Conservation (phyloP, 2,329 filamentous ascomycete genomes). For the Phaeomoniella chlamydospora region DNA sequence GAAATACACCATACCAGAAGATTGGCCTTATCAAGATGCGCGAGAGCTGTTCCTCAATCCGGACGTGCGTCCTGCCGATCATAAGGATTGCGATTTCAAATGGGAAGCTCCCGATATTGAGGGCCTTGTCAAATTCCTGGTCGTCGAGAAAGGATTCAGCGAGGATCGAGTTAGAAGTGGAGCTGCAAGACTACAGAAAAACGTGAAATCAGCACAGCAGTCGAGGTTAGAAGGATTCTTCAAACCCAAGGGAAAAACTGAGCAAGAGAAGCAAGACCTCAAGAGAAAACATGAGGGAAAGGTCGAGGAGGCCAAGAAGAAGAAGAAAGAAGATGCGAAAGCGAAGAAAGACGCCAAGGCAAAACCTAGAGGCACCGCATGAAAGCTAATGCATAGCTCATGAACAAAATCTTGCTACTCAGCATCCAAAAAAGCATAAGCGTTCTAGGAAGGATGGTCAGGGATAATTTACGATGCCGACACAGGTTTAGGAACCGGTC, state of each 20-base stretch:
- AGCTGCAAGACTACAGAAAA: constrained; percentile 71
- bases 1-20: constrained; percentile 79
- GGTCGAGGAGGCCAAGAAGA: constrained; percentile 86
- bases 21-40: constrained; percentile 91
- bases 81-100: constrained; percentile 88
- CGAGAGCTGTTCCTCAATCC: constrained; percentile 84
- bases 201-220: constrained; percentile 81
- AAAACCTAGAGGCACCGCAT: constrained; percentile 44
- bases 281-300: constrained; percentile 94
- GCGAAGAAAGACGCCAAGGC: constrained; percentile 84
- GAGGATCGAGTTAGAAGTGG: constrained; percentile 80
- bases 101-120: constrained; percentile 92
- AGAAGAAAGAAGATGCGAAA: constrained; percentile 85
- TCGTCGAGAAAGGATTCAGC: constrained; percentile 89
- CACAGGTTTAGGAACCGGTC: no score
- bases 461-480: no score
- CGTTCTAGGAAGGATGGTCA: no score
- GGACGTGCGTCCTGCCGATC: constrained; percentile 69
- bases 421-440: no score
- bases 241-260: constrained; percentile 79
- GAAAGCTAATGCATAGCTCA: no score
- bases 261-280: constrained; percentile 65
- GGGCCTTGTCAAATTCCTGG: constrained; percentile 76
- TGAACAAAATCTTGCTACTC: no score
- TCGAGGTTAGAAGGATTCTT: constrained; percentile 91